Base-by-base conservation (phyloP, 306 rosid species). In the Cucumis hystrix region DNA sequence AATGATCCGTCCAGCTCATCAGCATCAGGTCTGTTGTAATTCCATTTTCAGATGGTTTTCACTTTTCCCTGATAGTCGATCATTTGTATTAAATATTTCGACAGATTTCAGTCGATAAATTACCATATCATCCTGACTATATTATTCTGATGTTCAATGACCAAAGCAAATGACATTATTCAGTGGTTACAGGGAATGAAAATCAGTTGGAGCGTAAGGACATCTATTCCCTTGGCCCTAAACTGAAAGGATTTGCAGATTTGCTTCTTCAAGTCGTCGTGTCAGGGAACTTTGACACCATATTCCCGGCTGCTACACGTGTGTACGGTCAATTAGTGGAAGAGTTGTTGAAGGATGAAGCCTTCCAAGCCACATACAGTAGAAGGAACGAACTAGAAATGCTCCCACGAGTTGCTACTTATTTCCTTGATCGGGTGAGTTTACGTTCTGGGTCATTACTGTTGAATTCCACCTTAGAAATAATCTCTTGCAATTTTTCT, bases 341-440 rank as follows among this genome's bases (percentile, higher is more conserved):
- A 84, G 90, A 91, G 70, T 80, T 93, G 73, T 90, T 96, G 96
- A 85, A 81, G 67, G 93, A 89, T 66, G 51, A 88, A 47, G 98
- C 98, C 83, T 89, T 91, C 80, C 90, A 86, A 75, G 95, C 91
- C 59, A 83, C 96, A 37, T 91, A 93, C 77, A 81, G 70, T 8
- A 79, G 95, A 75, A 88, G 88, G 80, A 77, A 91, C 79, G 96
- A 93, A 80, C 62, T 93, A 61, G 83, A 87, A 88, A 76, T 78
- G 87, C 89, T 93, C 59, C 94, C 98, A 18, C 83, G 82, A 84
- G 84, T 56, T 72, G 94, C 96, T 10, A 62, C 88, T 57, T 91
- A 89, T 80, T 93, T 90, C 80, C 88, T 92, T 63, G 80, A 84
- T 66, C 85, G 87, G 88, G 96, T 92, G 66, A 83, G 93, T 80